Percentiles rank a stretch among this genome's conserved stretches.
These are phyloP conservation scores for Tricholoma hemisulphureum DNA, from an alignment of 768 basidiomycete genomes.

Conservation along the genomic window DNA sequence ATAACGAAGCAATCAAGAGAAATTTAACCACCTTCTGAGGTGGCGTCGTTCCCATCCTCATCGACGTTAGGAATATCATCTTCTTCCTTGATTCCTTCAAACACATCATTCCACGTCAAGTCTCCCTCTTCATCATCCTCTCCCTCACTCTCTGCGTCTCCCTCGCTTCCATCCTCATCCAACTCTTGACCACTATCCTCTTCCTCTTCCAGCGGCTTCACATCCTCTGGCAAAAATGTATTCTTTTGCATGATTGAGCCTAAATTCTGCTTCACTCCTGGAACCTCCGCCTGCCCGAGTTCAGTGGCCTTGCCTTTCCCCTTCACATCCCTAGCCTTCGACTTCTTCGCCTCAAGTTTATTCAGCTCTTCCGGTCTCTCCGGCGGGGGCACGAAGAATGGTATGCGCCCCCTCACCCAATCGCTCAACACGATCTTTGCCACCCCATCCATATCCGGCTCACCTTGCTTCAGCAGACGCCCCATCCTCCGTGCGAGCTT, in stretches of 20 bases:
- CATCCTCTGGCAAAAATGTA: slow-evolving; percentile 81
- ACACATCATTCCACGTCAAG: slow-evolving; percentile 86
- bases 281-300: slow-evolving; percentile 37
- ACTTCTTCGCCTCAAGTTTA: slow-evolving; percentile 56
- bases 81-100: slow-evolving; percentile 52
- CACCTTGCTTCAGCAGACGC: slow-evolving; percentile 88
- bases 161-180: slow-evolving; percentile 35
- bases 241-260: slow-evolving; percentile 88
- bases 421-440: slow-evolving; percentile 95
- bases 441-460: slow-evolving; percentile 88
- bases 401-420: slow-evolving; percentile 97
- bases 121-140: slow-evolving; percentile 40
- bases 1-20: slow-evolving; percentile 14
- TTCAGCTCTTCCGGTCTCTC: slow-evolving; percentile 75
- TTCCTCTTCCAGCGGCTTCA: slow-evolving; percentile 60
- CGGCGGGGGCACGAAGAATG: slow-evolving; percentile 93
- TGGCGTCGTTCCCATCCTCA: slow-evolving; percentile 26
- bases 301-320: slow-evolving; percentile 53
- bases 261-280: slow-evolving; percentile 82
- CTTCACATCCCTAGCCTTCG: slow-evolving; percentile 43
- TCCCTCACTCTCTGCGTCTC: slow-evolving; percentile 35
- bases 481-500: slow-evolving; percentile 89
- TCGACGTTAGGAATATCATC: slow-evolving; percentile 20
- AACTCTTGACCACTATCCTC: slow-evolving; percentile 44
- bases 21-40: slow-evolving; percentile 25